Evolutionary conservation across 2,329 filamentous ascomycete genomes (phyloP).

Genomic region (Fusarium graminum): DNA sequence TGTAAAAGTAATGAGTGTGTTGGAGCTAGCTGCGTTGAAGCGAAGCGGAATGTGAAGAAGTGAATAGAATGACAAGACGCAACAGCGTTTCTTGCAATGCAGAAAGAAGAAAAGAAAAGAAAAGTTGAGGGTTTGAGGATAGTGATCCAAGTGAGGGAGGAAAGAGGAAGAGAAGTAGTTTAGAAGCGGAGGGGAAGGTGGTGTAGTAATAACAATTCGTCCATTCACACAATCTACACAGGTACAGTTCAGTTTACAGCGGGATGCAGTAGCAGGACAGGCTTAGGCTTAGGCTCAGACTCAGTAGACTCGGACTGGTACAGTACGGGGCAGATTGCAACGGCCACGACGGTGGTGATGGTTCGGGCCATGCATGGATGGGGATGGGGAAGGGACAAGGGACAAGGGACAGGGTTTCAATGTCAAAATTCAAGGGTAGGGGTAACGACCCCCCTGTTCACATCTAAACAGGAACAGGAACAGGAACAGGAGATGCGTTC

Average conservation of each 20-base stretch:
- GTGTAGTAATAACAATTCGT: constrained; percentile 41
- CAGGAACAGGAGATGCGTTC: constrained; percentile 31
- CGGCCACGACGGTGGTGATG: constrained; percentile 50
- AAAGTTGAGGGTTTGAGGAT: constrained; percentile 41
- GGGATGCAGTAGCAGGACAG: constrained; percentile 16
- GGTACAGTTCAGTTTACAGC: constrained; percentile 23
- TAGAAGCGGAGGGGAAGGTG: constrained; percentile 46
- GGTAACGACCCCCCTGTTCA: neutral
- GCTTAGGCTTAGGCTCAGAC: constrained; percentile 11
- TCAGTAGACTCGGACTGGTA: constrained; percentile 4
- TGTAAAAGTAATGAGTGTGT: constrained; percentile 51
- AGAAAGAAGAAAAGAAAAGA: constrained; percentile 46
- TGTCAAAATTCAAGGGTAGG: constrained; percentile 8
- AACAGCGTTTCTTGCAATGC: constrained; percentile 46
- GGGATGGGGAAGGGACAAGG: constrained; percentile 15
- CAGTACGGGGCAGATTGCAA: constrained; percentile 48
- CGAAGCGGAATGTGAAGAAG: constrained; percentile 56
- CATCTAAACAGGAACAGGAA: constrained; percentile 21
- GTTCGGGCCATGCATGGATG: constrained; percentile 41
- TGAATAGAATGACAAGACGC: constrained; percentile 46
- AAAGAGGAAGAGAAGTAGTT: constrained; percentile 45
- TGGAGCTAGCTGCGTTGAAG: constrained; percentile 50
- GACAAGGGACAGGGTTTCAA: constrained; percentile 12
- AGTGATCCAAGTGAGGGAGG: constrained; percentile 41
- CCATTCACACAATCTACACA: constrained; percentile 12